A percentile compares a stretch with the other conserved stretches of the same genome.
Evolutionary conservation across 768 basidiomycete genomes (phyloP).

Genomic region (Lanmaoa rubissima): DNA sequence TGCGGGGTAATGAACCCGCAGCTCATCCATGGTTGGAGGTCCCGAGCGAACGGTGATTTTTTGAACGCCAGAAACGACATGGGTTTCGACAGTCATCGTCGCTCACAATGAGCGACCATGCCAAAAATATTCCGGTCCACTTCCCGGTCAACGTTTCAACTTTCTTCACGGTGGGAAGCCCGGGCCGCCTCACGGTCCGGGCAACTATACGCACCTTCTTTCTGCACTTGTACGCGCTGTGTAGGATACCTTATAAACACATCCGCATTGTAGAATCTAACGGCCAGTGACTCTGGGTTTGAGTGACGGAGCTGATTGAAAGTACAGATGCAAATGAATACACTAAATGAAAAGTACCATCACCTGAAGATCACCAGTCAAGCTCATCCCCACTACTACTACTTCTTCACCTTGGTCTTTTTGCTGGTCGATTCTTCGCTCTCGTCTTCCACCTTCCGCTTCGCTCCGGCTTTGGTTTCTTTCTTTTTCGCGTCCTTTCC

Average conservation of each 20-base stretch:
- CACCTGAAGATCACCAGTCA: neutral
- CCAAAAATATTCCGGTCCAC: neutral
- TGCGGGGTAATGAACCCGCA: slow-evolving; percentile 66
- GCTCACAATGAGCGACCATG: neutral
- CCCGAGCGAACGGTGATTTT: slow-evolving; percentile 50
- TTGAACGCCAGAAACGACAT: neutral
- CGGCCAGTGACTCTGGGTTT: neutral
- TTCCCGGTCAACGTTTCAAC: no score
- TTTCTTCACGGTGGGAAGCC: neutral
- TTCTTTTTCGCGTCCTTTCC: slow-evolving; percentile 27
- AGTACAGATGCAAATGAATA: slow-evolving; percentile 17
- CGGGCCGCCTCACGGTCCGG: neutral
- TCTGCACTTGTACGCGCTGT: neutral
- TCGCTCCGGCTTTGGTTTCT: slow-evolving; percentile 12
- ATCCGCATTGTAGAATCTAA: neutral
- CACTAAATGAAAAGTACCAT: slow-evolving; percentile 5
- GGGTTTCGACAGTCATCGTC: slow-evolving; percentile 20
- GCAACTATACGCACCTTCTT: neutral
- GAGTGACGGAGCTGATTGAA: neutral
- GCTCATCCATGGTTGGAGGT: slow-evolving; percentile 65
- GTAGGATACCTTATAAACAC: neutral
- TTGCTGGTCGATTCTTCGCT: slow-evolving; percentile 34
- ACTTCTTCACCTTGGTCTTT: slow-evolving; percentile 44
- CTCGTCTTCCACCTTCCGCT: slow-evolving; percentile 35
- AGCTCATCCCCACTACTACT: slow-evolving; percentile 13